A percentile compares a stretch with the other conserved stretches of the same genome.
phyloP scores from a whole-genome alignment of 2,329 filamentous ascomycete species.

The Nannizziopsis barbatae region DNA sequence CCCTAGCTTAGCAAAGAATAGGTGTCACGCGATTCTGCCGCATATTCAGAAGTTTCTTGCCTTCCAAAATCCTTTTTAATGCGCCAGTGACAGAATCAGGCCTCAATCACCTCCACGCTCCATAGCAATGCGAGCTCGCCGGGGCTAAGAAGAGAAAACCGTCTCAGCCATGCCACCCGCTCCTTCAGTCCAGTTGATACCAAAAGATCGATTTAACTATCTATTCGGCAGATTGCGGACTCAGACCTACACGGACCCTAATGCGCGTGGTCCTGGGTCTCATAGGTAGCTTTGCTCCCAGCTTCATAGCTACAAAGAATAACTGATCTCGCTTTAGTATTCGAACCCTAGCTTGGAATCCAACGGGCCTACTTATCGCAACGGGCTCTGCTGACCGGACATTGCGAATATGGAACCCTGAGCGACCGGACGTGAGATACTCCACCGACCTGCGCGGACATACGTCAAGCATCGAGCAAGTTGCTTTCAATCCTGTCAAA shows the following conservation, averaged over 20 bases:
- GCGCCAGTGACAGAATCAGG: too few species aligned
- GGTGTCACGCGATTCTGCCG: too few species aligned
- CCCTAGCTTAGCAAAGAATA: too few species aligned
- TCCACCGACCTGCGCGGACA: conserved; percentile 41
- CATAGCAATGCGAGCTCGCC: too few species aligned
- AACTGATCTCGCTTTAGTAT: conserved; percentile 41
- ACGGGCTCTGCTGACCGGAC: conserved; percentile 81
- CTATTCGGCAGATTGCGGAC: conserved; percentile 59
- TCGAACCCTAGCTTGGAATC: conserved; percentile 79
- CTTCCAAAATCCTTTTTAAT: too few species aligned
- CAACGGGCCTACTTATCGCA: conserved; percentile 69
- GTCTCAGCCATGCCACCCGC: conserved; percentile 26
- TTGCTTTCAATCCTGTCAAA: conserved; percentile 39
- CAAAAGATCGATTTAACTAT: conserved; percentile 57
- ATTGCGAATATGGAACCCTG: conserved; percentile 79
- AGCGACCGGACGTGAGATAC: conserved; percentile 37
- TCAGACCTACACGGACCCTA: conserved; percentile 57
- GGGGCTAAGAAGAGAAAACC: too few species aligned
- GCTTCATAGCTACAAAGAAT: not conserved
- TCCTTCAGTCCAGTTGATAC: conserved; percentile 32
- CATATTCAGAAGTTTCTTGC: too few species aligned
- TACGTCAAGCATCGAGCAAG: conserved; percentile 38
- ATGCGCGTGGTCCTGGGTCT: conserved; percentile 43
- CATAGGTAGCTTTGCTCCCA: conserved; percentile 42
- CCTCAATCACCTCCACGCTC: too few species aligned